phyloP scores from a whole-genome alignment of 106 monocot genomes.

The Apostasia ramifera region DNA sequence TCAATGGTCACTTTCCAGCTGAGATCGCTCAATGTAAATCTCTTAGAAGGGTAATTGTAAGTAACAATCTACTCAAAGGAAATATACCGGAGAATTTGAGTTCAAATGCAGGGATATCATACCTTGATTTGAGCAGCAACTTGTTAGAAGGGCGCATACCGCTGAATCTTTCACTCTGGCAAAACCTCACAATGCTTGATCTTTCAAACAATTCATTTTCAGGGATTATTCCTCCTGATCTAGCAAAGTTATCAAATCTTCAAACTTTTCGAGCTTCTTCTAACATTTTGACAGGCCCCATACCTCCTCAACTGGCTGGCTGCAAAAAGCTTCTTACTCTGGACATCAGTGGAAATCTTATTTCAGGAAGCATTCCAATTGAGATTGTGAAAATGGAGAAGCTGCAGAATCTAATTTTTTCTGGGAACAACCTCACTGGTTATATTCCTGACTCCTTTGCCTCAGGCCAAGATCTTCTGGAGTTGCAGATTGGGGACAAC shows the following conservation, averaged over 20 bases:
- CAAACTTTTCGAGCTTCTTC: slow-evolving; percentile 31
- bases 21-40: slow-evolving; percentile 34
- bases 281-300: slow-evolving; percentile 45
- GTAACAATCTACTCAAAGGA: slow-evolving; percentile 41
- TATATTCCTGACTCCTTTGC: slow-evolving; percentile 57
- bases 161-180: slow-evolving; percentile 19
- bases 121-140: slow-evolving; percentile 59
- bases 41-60: slow-evolving; percentile 42
- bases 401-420: slow-evolving; percentile 44
- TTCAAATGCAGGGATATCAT: slow-evolving; percentile 35
- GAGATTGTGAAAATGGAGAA: slow-evolving; percentile 24
- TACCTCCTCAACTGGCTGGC: slow-evolving; percentile 43
- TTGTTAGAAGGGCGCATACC: slow-evolving; percentile 50
- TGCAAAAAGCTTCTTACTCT: slow-evolving; percentile 38
- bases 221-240: slow-evolving; percentile 41
- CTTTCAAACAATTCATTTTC: slow-evolving; percentile 46
- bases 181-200: slow-evolving; percentile 64
- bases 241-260: slow-evolving; percentile 45
- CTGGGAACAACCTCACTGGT: slow-evolving; percentile 45
- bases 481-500: slow-evolving; percentile 63
- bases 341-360: slow-evolving; percentile 46
- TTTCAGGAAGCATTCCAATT: slow-evolving; percentile 43
- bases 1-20: slow-evolving; percentile 46
- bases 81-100: slow-evolving; percentile 26
- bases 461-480: slow-evolving; percentile 32